A percentile compares a stretch with the other conserved stretches of the same genome.
These are phyloP conservation scores for Triticum timopheevii DNA, from an alignment of 176 grass and related monocot species.

Conservation along the genomic window DNA sequence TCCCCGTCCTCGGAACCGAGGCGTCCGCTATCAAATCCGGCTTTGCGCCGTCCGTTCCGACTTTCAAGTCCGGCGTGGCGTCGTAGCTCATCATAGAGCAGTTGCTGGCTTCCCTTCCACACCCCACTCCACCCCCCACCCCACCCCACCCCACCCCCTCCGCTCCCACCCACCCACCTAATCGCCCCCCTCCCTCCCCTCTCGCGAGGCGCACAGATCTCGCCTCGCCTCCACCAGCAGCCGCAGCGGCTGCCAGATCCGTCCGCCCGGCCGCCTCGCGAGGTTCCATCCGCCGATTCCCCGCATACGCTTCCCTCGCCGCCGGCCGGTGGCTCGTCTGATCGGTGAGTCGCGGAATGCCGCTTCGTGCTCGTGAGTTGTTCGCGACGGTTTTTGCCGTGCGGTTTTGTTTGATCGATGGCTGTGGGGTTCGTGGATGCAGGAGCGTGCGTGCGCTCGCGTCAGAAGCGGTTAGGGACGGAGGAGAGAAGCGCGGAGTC, in stretches of 20 bases:
- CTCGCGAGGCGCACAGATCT: background rate
- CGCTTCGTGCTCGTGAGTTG: background rate
- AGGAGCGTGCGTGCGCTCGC: constrained; percentile 8
- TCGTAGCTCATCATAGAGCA: constrained; percentile 28
- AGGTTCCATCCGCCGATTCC: background rate
- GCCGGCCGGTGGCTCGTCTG: background rate
- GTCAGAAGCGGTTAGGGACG: background rate
- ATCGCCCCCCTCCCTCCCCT: background rate
- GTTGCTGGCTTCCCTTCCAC: background rate
- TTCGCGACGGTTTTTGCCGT: background rate
- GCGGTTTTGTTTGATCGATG: background rate
- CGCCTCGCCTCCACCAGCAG: background rate
- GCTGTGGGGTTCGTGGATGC: constrained; percentile 26
- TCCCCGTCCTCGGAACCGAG: background rate
- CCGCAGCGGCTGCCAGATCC: background rate
- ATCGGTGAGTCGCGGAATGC: constrained; percentile 25
- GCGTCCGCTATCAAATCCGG: constrained; percentile 24
- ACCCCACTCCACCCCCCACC: background rate
- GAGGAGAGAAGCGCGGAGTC: background rate
- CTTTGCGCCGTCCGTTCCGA: background rate
- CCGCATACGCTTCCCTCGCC: background rate
- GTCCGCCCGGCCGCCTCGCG: background rate
- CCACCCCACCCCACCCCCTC: background rate
- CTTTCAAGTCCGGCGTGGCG: constrained; percentile 39
- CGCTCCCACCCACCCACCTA: background rate